Evolutionary conservation across 2,329 filamentous ascomycete species (phyloP), one percentile per base, ranked within the genome.

Genomic region (Aspergillus arachidicola): DNA sequence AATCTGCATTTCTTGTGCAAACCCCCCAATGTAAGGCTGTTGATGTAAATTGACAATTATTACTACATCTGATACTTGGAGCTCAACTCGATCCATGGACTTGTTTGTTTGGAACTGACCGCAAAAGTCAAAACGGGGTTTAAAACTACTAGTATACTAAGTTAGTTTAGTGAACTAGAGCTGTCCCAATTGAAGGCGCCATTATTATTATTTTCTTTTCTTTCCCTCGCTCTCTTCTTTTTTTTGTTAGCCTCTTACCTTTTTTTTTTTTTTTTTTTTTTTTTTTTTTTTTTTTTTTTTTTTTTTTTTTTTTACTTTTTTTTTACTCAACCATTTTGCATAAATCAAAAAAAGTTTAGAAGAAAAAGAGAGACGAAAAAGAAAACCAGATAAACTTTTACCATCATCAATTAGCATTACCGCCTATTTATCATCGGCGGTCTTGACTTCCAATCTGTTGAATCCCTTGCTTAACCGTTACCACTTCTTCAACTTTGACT

Each of bases 51-150:
- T 51, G 48, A n/a, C 19, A 51, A 69, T 66, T 66, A 69, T 66
- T 64, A 67, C 63, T 67, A 65, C 63, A 68, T 66, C 62, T 65
- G 65, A 66, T 64, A 67, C 66, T 41, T 63, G 63, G 66, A 62
- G 57, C 64, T 64, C 64, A 68, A 64, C 53, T 65, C 51, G 59
- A 66, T 69, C 67, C 68, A 69, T 69, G 64, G 67, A 61, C 62
- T 65, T 67, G 68, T 68, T 71, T 68, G 65, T 67, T 65, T 61
- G 46, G 56, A 60, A 65, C 34, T 61, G 64, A 68, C 60, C 61
- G 57, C 48, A 34, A 51, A 51, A 51, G 48, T 51, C 48, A 51
- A 51, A 51, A 51, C 19, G 48, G 48, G 48, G 48, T 51, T 59
- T 56, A 60, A 60, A 34, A 66, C 65, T 67, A 30, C 58, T 57